Evolutionary conservation across 495 filamentous ascomycete species (phyloP).

Genomic region (Xylona heveae): DNA sequence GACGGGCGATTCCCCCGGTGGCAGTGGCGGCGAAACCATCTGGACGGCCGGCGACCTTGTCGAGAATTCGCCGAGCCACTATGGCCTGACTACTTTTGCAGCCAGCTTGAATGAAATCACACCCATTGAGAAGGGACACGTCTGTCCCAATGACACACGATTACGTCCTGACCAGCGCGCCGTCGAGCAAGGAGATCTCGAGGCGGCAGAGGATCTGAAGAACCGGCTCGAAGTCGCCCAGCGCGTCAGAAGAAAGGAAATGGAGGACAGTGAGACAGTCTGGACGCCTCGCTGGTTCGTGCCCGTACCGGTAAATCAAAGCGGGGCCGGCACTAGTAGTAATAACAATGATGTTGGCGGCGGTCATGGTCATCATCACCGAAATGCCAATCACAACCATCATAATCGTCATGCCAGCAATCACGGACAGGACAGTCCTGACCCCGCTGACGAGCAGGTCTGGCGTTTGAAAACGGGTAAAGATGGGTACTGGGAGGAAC

Average conservation of each 20-base stretch:
- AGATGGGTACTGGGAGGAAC: conserved; percentile 84
- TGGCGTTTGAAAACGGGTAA: conserved; percentile 67
- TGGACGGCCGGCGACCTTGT: conserved; percentile 65
- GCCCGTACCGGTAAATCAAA: conserved; percentile 24
- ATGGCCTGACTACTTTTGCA: conserved; percentile 75
- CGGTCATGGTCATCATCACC: not conserved
- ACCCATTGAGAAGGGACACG: conserved; percentile 40
- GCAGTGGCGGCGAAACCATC: conserved; percentile 29
- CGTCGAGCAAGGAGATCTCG: conserved; percentile 60
- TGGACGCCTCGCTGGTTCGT: conserved; percentile 72
- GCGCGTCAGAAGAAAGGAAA: conserved; percentile 44
- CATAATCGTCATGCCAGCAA: no score
- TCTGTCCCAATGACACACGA: conserved; percentile 64
- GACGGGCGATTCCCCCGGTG: conserved; percentile 35
- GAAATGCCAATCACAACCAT: not conserved
- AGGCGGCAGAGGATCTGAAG: conserved; percentile 70
- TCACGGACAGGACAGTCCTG: no score
- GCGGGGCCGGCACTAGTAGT: conserved; percentile 18
- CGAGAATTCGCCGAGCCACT: conserved; percentile 49
- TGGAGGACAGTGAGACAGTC: conserved; percentile 49
- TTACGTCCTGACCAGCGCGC: conserved; percentile 85
- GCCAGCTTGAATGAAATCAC: conserved; percentile 80
- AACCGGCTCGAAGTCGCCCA: conserved; percentile 68
- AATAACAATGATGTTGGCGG: conserved; percentile 17
- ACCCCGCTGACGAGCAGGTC: conserved; percentile 31